phyloP scores from a whole-genome alignment of 768 basidiomycete species.

The Kwoniella pini region DNA sequence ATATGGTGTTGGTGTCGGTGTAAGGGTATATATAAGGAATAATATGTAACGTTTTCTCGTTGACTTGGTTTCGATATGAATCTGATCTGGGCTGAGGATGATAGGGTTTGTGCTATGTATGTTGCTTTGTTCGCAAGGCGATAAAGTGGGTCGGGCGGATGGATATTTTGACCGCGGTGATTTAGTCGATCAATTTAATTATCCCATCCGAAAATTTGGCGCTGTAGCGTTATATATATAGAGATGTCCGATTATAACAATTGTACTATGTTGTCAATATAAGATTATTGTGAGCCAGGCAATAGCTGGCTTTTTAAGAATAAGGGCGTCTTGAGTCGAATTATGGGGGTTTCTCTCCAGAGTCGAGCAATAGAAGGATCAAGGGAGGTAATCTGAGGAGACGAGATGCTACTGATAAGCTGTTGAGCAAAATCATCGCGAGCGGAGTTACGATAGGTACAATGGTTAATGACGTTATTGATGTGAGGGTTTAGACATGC shows the following conservation, averaged over 20 bases:
- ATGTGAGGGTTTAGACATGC: no score
- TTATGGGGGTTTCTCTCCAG: slow-evolving; percentile 54
- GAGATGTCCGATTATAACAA: slow-evolving; percentile 10
- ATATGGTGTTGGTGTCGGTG: background rate
- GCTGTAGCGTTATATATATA: slow-evolving; percentile 3
- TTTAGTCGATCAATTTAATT: slow-evolving; percentile 4
- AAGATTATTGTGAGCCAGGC: background rate
- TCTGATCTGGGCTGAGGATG: no score
- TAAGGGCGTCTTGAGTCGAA: slow-evolving; percentile 27
- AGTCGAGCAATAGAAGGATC: slow-evolving; percentile 48
- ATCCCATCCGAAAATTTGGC: slow-evolving; percentile 19
- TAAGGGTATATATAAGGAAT: background rate
- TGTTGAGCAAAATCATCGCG: slow-evolving; percentile 20
- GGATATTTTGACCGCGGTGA: background rate
- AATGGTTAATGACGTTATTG: no score
- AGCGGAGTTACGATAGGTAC: no score
- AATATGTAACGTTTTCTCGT: background rate
- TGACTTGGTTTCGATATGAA: background rate
- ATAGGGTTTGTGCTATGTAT: background rate
- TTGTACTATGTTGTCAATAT: slow-evolving; percentile 5
- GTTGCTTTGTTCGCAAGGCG: background rate
- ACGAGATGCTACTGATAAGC: slow-evolving; percentile 31
- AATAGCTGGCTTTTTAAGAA: slow-evolving; percentile 5
- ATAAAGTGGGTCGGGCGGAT: background rate
- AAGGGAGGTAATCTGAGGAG: slow-evolving; percentile 48